Base-by-base conservation (phyloP, 805 yeast species). In the Kodamaea fukazawae region DNA sequence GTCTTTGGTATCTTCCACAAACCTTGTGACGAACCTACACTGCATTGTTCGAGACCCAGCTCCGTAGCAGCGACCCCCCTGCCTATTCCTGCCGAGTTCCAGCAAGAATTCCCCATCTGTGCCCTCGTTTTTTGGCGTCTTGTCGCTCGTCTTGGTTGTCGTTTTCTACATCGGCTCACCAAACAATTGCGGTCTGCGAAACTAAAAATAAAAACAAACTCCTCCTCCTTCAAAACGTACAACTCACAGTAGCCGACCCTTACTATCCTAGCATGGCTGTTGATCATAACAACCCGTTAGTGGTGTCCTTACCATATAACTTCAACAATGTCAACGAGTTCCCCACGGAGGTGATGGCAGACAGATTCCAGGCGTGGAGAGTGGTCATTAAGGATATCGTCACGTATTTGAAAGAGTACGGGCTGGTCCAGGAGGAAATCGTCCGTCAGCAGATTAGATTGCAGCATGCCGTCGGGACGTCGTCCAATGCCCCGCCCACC, bases 311-410 rank as follows among this genome's bases (percentile, higher is more conserved):
- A 32, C 73, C 73, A 18, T 61, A 63, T 50, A 55, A 55, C 29
- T 69, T 68, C 46, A 45, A 47, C 34, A 40, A 48, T 12, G 59
- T 54, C n/a, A 50, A 54, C 20, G 73, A 69, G 34, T 67, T 52
- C 42, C 98, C 98, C 8, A 89, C 97, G 1, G 97, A 90, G 42
- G 77, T 86, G 5, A 68, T 91, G 44, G 93, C 96, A 2, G 73
- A 78, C 20, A 71, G 98, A 46, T 90, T 91, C 59, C 74, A 81
- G 36, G 83, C 95, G 2, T 91, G 97, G 96, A 71, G 96, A 43
- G 73, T 76, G 29, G 78, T 90, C 40, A 80, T 89, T 42, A 79
- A 81, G 45, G 83, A 91, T 26, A 64, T 91, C 41, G 73, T 86
- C 14, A 77, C 74, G 34, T 91, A 91, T 55, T 70, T 91, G 46